phyloP scores from a whole-genome alignment of 2,329 filamentous ascomycete genomes.

The Biscogniauxia marginata region DNA sequence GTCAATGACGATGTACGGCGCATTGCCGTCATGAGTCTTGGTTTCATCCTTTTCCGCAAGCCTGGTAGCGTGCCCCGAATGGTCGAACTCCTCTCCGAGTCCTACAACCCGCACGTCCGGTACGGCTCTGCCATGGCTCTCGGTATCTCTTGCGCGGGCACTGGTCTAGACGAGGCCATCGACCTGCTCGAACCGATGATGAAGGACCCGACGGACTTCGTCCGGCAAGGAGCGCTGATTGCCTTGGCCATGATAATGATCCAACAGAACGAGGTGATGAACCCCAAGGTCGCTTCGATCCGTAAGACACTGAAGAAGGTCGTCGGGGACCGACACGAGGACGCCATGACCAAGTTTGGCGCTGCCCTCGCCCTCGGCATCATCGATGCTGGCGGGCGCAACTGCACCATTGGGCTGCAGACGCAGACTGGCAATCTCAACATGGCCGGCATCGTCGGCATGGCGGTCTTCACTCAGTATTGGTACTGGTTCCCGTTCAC shows the following conservation, averaged over 20 bases:
- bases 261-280: conserved; percentile 99
- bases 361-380: conserved; percentile 92
- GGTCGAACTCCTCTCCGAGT: conserved; percentile 97
- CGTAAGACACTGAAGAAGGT: conserved; percentile 95
- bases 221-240: conserved; percentile 93
- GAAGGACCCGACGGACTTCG: conserved; percentile 98
- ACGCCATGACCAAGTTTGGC: conserved; percentile 99
- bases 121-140: conserved; percentile 98
- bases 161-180: conserved; percentile 92
- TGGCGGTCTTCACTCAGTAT: conserved; percentile 98
- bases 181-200: conserved; percentile 98
- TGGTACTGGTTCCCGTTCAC: conserved; percentile 99
- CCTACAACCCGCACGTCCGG: conserved; percentile 96
- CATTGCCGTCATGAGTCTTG: conserved; percentile 94
- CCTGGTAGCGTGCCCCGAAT: conserved; percentile 95
- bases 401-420: conserved; percentile 96
- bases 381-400: conserved; percentile 95
- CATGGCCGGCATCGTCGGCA: conserved; percentile 96
- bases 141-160: conserved; percentile 96
- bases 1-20: conserved; percentile 96
- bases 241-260: conserved; percentile 96
- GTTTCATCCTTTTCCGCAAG: conserved; percentile 98
- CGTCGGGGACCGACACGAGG: conserved; percentile 90
- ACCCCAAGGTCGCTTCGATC: conserved; percentile 88
- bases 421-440: conserved; percentile 98